These are phyloP conservation scores for Lagerstroemia speciosa DNA, from an alignment of 345 rosid species.

Conservation along the genomic window DNA sequence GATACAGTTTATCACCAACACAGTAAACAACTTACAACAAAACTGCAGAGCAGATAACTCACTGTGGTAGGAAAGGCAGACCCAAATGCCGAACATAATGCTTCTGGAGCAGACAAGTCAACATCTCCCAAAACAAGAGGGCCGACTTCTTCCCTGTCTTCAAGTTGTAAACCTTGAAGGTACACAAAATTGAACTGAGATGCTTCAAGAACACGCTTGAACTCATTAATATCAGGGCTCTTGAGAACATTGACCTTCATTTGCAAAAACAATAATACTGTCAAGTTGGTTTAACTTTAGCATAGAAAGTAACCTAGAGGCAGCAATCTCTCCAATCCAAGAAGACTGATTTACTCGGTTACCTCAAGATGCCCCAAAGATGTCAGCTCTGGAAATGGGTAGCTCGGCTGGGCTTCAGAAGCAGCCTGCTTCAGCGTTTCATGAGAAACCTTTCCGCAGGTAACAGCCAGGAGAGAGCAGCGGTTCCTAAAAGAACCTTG, in stretches of 20 bases:
- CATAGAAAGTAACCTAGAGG: background rate
- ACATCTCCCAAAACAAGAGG: slow-evolving; percentile 47
- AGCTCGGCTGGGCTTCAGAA: slow-evolving; percentile 40
- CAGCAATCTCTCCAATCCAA: background rate
- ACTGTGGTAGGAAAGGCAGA: slow-evolving; percentile 78
- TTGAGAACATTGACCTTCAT: slow-evolving; percentile 74
- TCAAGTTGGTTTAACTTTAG: slow-evolving; percentile 1
- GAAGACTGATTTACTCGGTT: slow-evolving; percentile 4
- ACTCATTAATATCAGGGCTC: slow-evolving; percentile 65
- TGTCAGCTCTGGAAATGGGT: slow-evolving; percentile 73
- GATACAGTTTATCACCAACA: background rate
- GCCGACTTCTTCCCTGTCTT: slow-evolving; percentile 65
- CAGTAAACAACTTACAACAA: background rate
- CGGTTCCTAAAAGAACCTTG: slow-evolving; percentile 85
- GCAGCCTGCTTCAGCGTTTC: slow-evolving; percentile 33
- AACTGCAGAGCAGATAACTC: slow-evolving; percentile 22
- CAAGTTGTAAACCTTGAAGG: slow-evolving; percentile 65
- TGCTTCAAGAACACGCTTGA: slow-evolving; percentile 46
- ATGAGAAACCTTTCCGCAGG: slow-evolving; percentile 40
- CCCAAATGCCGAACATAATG: slow-evolving; percentile 56
- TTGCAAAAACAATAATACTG: slow-evolving; percentile 8
- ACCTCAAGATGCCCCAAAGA: slow-evolving; percentile 93
- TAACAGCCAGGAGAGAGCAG: slow-evolving; percentile 77
- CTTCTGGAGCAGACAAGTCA: slow-evolving; percentile 69
- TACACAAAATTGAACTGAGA: slow-evolving; percentile 66